Conservation (phyloP, 768 basidiomycete genomes). For the Mycena haematopus region DNA sequence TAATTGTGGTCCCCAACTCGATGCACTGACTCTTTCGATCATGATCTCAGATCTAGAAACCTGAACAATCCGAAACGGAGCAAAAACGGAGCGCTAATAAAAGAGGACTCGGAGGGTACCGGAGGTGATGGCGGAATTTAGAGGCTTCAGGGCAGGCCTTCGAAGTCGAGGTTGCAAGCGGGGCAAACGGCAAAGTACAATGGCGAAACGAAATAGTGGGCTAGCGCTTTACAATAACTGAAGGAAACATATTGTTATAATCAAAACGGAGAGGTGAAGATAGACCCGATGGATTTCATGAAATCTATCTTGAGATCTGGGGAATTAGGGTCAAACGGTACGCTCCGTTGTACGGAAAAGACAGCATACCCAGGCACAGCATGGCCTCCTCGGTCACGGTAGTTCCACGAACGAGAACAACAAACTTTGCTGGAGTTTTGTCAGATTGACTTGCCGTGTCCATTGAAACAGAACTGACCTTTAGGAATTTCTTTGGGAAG, state of each 20-base stretch:
- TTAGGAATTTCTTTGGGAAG: conserved; percentile 92
- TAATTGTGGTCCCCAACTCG: background rate
- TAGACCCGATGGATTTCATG: conserved; percentile 47
- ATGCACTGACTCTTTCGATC: background rate
- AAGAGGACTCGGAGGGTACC: too few relatives aligned
- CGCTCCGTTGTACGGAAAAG: background rate
- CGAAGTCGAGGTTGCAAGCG: background rate
- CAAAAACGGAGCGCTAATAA: too few relatives aligned
- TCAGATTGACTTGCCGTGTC: conserved; percentile 15
- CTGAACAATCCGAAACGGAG: too few relatives aligned
- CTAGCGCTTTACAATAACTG: background rate
- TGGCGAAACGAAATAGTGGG: background rate
- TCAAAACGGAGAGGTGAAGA: conserved; percentile 35
- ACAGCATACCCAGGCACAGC: conserved; percentile 63
- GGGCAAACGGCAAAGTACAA: background rate
- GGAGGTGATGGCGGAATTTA: too few relatives aligned
- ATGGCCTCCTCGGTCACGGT: conserved; percentile 76
- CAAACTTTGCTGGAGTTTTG: conserved; percentile 76
- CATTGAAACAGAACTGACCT: conserved; percentile 47
- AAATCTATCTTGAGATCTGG: conserved; percentile 78
- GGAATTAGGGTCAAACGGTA: background rate
- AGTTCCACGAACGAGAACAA: conserved; percentile 69
- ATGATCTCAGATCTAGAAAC: background rate
- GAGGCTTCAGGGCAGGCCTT: too few relatives aligned
- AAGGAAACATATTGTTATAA: background rate